These are phyloP conservation scores for Carallia brachiata DNA, from an alignment of 345 rosid genomes.

Conservation along the genomic window DNA sequence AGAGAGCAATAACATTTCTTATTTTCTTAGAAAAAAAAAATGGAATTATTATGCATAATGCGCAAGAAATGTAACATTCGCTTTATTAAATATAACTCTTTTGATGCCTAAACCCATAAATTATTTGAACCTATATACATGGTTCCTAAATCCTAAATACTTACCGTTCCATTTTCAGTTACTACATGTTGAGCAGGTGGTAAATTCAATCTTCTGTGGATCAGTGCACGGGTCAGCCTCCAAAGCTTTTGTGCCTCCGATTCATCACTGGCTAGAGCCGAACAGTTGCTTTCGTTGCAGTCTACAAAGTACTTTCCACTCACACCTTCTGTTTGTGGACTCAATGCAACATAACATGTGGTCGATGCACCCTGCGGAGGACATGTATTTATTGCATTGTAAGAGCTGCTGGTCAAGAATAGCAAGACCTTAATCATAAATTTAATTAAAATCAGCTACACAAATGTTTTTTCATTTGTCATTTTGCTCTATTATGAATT, in stretches of 20 bases:
- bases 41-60: too few relatives aligned
- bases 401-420: neutral
- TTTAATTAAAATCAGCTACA: too few relatives aligned
- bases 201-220: conserved; percentile 39
- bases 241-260: conserved; percentile 56
- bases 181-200: neutral
- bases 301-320: conserved; percentile 86
- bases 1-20: too few relatives aligned
- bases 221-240: conserved; percentile 49
- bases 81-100: too few relatives aligned
- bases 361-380: conserved; percentile 84
- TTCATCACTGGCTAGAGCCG: conserved; percentile 73
- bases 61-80: too few relatives aligned
- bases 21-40: too few relatives aligned
- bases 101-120: too few relatives aligned
- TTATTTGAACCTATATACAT: neutral
- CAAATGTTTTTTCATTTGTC: too few relatives aligned
- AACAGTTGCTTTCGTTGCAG: conserved; percentile 71
- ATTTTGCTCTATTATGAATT: too few relatives aligned
- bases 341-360: conserved; percentile 84
- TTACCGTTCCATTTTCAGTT: neutral
- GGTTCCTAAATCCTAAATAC: conserved; percentile 17
- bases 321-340: conserved; percentile 49
- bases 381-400: neutral
- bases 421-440: too few relatives aligned